Evolutionary conservation across 768 basidiomycete genomes (phyloP).

Genomic region (Auricularia cornea): DNA sequence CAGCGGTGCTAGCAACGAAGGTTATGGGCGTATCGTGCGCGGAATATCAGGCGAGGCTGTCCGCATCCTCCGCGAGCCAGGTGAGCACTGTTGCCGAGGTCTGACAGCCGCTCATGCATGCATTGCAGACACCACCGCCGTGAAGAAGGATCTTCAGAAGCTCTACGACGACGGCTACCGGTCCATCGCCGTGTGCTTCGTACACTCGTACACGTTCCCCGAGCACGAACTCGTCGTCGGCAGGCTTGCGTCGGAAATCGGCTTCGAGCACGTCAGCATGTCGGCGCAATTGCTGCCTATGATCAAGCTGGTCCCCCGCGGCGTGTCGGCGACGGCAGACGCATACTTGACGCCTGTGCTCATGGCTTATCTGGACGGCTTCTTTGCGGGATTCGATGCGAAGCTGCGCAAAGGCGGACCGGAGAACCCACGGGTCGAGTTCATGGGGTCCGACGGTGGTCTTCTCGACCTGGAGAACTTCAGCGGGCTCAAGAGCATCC

Average conservation of each 20-base stretch:
- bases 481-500: slow-evolving; percentile 86
- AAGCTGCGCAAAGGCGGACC: slow-evolving; percentile 54
- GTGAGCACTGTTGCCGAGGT: slow-evolving; percentile 25
- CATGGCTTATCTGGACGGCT: slow-evolving; percentile 76
- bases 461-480: slow-evolving; percentile 74
- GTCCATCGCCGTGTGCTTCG: slow-evolving; percentile 80
- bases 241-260: slow-evolving; percentile 61
- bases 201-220: slow-evolving; percentile 89
- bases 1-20: slow-evolving; percentile 53
- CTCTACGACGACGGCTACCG: slow-evolving; percentile 79
- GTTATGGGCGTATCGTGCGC: slow-evolving; percentile 68
- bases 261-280: slow-evolving; percentile 86
- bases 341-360: slow-evolving; percentile 93
- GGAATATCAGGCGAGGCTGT: slow-evolving; percentile 90
- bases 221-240: slow-evolving; percentile 75
- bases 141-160: slow-evolving; percentile 54
- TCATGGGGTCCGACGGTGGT: slow-evolving; percentile 93
- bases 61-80: slow-evolving; percentile 66
- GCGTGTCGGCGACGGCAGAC: slow-evolving; percentile 86
- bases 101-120: not conserved
- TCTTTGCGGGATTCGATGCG: slow-evolving; percentile 81
- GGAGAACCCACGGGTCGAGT: slow-evolving; percentile 58
- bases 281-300: slow-evolving; percentile 83
- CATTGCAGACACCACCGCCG: slow-evolving; percentile 38
- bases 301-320: slow-evolving; percentile 94